Base-by-base conservation (phyloP, 1,284 basidiomycete species). In the Pseudozyma tsukubaensis region DNA sequence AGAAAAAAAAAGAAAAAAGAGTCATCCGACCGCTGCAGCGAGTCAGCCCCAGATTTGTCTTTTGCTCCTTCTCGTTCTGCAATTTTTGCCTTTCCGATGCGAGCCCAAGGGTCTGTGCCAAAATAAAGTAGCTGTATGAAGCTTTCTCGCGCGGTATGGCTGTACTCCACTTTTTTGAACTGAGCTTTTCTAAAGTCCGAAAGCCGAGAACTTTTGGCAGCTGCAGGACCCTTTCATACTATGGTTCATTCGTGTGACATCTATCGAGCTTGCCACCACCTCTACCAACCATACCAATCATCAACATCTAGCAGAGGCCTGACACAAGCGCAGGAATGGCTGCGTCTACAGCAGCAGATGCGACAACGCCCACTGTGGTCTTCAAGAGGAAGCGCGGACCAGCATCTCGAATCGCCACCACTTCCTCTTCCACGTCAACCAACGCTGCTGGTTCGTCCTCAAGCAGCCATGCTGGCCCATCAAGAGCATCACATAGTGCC, bases 381-480 rank as follows among this genome's bases (percentile, higher is more conserved):
- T 74, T 74, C 53, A 74, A 74, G 45, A 49, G 62, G 16, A 74
- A 74, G 56, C 72, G 72, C 12, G 66, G 66, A 2, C 54, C 50
- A 16, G 55, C 61, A 1, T 47, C 60, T 39, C 59, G 56, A 43
- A 43, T 48, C 40, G 29, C 56, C 44, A 40, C 50, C 24, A 35
- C 47, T n/a, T 49, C 48, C 11, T 35, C 34, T 29, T 59, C 59
- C 59, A 59, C 43, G 36, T 34, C 40, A 6, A 39, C 36, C 13
- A 21, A 45, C 6, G 43, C 49, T 3, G 37, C 35, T 14, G 16
- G 42, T 21, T 47, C 61, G 19, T 58, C 59, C 11, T 19, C 40
- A 8, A 45, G 18, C 29, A 53, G 29, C 40, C 16, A 18, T 13
- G 24, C 69, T 14, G 69, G 59, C 8, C 59, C 63, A 35, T 72